phyloP scores from a whole-genome alignment of 371 early-diverging fungal species.

The Lichtheimia ramosa region DNA sequence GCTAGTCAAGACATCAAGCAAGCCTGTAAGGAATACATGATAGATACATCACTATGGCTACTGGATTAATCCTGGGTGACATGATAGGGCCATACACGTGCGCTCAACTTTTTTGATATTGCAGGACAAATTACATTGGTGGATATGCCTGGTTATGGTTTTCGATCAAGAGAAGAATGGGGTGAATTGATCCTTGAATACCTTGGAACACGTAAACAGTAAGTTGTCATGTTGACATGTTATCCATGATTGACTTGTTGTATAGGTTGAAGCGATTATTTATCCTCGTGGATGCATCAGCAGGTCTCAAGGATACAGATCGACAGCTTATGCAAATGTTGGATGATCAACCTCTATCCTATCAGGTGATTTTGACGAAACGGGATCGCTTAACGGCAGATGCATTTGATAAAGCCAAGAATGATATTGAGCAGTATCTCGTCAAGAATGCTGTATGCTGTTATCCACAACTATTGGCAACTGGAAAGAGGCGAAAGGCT shows the following conservation, averaged over 20 bases:
- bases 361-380: constrained; percentile 70
- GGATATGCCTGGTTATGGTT: constrained; percentile 86
- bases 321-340: constrained; percentile 56
- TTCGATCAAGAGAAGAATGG: constrained; percentile 71
- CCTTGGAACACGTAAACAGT: constrained; percentile 58
- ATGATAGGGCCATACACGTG: constrained; percentile 68
- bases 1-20: constrained; percentile 73
- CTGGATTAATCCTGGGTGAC: background rate
- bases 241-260: background rate
- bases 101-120: constrained; percentile 71
- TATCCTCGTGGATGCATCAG: constrained; percentile 66
- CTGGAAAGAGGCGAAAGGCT: constrained; percentile 32
- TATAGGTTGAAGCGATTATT: constrained; percentile 63
- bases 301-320: constrained; percentile 70
- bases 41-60: background rate
- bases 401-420: constrained; percentile 37
- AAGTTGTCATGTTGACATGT: constrained; percentile 14
- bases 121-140: constrained; percentile 62
- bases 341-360: constrained; percentile 57
- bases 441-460: constrained; percentile 54
- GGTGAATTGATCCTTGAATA: constrained; percentile 70
- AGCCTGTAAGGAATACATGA: constrained; percentile 50
- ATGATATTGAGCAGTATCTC: constrained; percentile 46
- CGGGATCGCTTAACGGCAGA: constrained; percentile 54
- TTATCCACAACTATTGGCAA: constrained; percentile 47